phyloP scores from a whole-genome alignment of 2,329 filamentous ascomycete species.

The Alternaria postmessia region DNA sequence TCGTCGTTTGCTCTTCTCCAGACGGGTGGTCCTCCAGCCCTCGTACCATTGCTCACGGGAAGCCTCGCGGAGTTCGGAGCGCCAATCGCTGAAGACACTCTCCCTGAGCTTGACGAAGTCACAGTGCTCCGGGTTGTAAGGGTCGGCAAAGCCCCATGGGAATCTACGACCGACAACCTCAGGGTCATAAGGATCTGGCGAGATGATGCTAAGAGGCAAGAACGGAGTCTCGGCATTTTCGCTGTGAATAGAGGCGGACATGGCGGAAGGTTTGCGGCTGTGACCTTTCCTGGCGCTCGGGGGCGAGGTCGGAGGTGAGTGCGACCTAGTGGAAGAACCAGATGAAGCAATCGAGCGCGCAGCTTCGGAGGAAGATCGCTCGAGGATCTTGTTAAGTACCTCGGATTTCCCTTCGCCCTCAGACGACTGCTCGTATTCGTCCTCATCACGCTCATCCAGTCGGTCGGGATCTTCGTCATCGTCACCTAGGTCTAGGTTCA shows the following conservation, averaged over 20 bases:
- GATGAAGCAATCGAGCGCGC: slow-evolving; percentile 45
- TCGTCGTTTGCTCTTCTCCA: slow-evolving; percentile 46
- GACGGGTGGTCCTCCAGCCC: slow-evolving; percentile 78
- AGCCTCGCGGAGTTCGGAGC: slow-evolving; percentile 85
- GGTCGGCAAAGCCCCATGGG: slow-evolving; percentile 96
- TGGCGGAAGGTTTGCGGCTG: slow-evolving; percentile 52
- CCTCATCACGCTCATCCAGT: slow-evolving; percentile 62
- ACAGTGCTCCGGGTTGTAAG: slow-evolving; percentile 89
- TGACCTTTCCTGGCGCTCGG: slow-evolving; percentile 47
- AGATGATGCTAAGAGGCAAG: slow-evolving; percentile 90
- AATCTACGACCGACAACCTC: slow-evolving; percentile 84
- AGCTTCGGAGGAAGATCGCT: slow-evolving; percentile 50
- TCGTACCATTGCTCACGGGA: slow-evolving; percentile 96
- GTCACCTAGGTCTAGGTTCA: slow-evolving; percentile 80
- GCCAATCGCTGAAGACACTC: slow-evolving; percentile 92
- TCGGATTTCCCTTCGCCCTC: slow-evolving; percentile 46
- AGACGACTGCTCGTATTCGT: slow-evolving; percentile 51
- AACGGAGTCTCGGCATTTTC: slow-evolving; percentile 65
- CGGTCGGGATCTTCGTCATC: slow-evolving; percentile 65
- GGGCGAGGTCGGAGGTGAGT: slow-evolving; percentile 45
- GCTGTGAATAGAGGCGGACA: slow-evolving; percentile 50
- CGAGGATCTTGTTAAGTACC: slow-evolving; percentile 49
- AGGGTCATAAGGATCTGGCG: slow-evolving; percentile 88
- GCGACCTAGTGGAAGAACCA: slow-evolving; percentile 40
- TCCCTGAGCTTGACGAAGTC: slow-evolving; percentile 93